Conservation (phyloP, 2,329 filamentous ascomycete species). For the Phyllosticta citribraziliensis region DNA sequence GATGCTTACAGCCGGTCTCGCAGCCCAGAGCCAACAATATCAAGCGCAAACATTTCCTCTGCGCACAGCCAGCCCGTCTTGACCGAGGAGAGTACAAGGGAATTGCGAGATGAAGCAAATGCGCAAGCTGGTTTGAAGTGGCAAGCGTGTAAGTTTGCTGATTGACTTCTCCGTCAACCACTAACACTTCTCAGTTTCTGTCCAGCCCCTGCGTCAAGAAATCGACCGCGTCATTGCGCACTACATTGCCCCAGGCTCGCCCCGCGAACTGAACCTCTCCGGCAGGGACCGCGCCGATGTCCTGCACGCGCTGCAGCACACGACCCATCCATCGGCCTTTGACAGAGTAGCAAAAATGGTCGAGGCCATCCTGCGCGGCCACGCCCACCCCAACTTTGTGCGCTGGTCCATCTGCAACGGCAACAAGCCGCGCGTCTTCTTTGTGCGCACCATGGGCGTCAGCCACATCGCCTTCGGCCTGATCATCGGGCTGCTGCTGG, state of each 20-base stretch:
- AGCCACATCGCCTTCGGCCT: conserved; percentile 49
- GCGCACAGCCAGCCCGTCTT: conserved; percentile 9
- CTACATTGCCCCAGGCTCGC: conserved; percentile 58
- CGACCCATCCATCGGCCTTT: conserved; percentile 69
- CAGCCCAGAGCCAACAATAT: not conserved
- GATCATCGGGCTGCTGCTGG: conserved; percentile 51
- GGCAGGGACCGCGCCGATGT: conserved; percentile 51
- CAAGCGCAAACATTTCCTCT: not conserved
- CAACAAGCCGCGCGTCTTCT: conserved; percentile 61
- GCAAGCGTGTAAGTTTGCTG: conserved; percentile 11
- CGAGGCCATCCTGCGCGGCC: conserved; percentile 60
- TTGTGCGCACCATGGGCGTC: conserved; percentile 57
- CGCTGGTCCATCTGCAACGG: conserved; percentile 77
- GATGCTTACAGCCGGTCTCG: not conserved
- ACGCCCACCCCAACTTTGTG: conserved; percentile 77
- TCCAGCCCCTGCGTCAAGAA: conserved; percentile 61
- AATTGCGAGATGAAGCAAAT: conserved; percentile 11
- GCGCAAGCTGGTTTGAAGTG: conserved; percentile 10
- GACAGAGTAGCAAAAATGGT: conserved; percentile 49
- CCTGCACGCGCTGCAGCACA: conserved; percentile 60
- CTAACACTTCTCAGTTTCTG: conserved; percentile 18
- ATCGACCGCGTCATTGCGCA: conserved; percentile 63
- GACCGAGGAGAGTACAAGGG: conserved; percentile 10
- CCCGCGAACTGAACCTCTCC: conserved; percentile 66
- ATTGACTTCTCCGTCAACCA: not conserved